These are phyloP conservation scores for Epichloe sp. DNA, from an alignment of 2,329 filamentous ascomycete genomes.

Conservation along the genomic window DNA sequence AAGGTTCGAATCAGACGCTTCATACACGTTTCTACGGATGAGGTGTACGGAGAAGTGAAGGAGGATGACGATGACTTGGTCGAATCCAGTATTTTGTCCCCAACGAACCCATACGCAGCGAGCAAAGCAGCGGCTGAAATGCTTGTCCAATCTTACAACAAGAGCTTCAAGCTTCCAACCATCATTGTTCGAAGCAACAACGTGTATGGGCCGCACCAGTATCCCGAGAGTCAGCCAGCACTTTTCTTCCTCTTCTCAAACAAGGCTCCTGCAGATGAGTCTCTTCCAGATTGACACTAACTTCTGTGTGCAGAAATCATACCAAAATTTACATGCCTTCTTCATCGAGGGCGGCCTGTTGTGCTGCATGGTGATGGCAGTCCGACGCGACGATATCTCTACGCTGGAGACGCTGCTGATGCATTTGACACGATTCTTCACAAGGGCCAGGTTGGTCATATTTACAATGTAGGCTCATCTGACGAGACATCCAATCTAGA, in stretches of 20 bases:
- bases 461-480: constrained; percentile 71
- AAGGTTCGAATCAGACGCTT: constrained; percentile 59
- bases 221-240: constrained; percentile 58
- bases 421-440: constrained; percentile 77
- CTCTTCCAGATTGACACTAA: background rate
- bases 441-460: constrained; percentile 57
- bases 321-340: constrained; percentile 64
- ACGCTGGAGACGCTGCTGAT: constrained; percentile 65
- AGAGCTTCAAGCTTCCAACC: constrained; percentile 67
- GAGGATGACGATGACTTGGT: constrained; percentile 58
- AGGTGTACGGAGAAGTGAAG: constrained; percentile 72
- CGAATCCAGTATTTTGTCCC: constrained; percentile 61
- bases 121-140: constrained; percentile 75
- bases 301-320: constrained; percentile 53
- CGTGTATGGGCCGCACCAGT: constrained; percentile 75
- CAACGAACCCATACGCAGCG: constrained; percentile 72
- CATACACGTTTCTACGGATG: constrained; percentile 73
- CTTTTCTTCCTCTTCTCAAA: background rate
- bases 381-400: constrained; percentile 64
- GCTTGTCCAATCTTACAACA: constrained; percentile 76
- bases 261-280: background rate
- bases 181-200: constrained; percentile 77
- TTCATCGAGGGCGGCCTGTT: constrained; percentile 52
- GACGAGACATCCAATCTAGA: constrained; percentile 66
- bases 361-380: constrained; percentile 66